Conservation (phyloP, 2,329 filamentous ascomycete species). For the Pseudonectria foliicola region DNA sequence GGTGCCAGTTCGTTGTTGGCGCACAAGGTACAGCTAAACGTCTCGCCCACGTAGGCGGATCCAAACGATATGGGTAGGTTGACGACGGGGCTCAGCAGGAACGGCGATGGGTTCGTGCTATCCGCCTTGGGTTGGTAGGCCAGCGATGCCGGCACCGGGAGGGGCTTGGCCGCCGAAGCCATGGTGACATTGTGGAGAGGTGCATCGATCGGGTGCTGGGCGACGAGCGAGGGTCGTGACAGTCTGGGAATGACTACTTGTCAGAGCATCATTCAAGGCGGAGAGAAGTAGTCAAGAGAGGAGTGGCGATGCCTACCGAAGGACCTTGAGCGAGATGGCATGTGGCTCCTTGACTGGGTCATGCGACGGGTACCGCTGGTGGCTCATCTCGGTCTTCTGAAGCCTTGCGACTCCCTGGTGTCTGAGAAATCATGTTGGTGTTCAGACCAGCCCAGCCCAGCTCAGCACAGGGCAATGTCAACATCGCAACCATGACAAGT, state of each 20-base stretch:
- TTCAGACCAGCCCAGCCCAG: too few species aligned
- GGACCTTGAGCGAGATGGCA: constrained; percentile 69
- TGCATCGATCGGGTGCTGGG: constrained; percentile 57
- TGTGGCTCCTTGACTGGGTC: constrained; percentile 66
- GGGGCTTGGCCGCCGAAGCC: constrained; percentile 34
- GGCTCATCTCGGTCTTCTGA: constrained; percentile 39
- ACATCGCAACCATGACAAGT: too few species aligned
- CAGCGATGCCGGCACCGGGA: constrained; percentile 58
- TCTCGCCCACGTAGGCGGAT: constrained; percentile 91
- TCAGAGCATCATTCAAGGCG: constrained; percentile 3
- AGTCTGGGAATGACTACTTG: constrained; percentile 46
- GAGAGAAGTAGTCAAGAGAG: neutral
- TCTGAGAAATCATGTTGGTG: too few species aligned
- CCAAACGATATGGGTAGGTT: constrained; percentile 88
- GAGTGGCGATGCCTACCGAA: constrained; percentile 43
- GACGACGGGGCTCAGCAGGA: constrained; percentile 57
- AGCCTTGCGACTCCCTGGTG: constrained; percentile 1
- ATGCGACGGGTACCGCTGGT: constrained; percentile 50
- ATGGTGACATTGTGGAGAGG: constrained; percentile 24
- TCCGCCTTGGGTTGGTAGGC: constrained; percentile 50
- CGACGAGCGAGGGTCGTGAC: constrained; percentile 70
- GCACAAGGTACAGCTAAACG: constrained; percentile 88
- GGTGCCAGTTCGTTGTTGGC: constrained; percentile 71
- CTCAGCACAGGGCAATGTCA: too few species aligned
- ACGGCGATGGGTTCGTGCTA: constrained; percentile 44